Percentiles rank a stretch among this genome's conserved stretches.
Conservation (phyloP, 2,329 filamentous ascomycete genomes). For the Teratosphaeria destructans region DNA sequence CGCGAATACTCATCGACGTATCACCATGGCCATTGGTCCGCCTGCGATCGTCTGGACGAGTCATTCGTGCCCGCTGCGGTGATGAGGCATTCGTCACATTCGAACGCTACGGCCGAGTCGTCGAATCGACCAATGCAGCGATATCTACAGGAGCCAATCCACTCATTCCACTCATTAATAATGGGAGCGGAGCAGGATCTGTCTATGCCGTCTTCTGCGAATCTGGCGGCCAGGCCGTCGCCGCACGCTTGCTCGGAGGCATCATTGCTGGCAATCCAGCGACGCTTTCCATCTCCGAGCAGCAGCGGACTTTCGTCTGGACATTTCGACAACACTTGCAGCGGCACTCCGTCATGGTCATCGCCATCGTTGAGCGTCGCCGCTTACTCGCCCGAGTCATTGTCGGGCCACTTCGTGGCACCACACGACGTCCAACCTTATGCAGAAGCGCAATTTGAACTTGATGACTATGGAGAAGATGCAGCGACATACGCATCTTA, state of each 20-base stretch:
- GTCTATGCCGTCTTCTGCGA: neutral
- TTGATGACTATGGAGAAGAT: conserved; percentile 5
- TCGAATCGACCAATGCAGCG: conserved; percentile 3
- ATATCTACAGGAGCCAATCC: conserved; percentile 2
- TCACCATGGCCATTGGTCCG: neutral
- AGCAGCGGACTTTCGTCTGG: conserved; percentile 6
- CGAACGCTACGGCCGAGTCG: neutral
- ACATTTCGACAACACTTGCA: conserved; percentile 3
- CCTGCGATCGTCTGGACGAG: neutral
- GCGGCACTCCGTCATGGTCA: conserved; percentile 2
- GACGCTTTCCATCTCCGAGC: conserved; percentile 5
- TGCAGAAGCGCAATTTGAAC: conserved; percentile 10
- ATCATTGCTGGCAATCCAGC: neutral
- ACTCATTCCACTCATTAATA: neutral
- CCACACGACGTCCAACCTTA: conserved; percentile 15
- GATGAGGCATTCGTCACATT: neutral
- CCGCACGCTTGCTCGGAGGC: neutral
- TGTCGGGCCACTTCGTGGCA: conserved; percentile 8
- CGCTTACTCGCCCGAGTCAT: neutral
- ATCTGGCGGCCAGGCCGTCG: neutral
- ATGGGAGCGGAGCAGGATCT: neutral
- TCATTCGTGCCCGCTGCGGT: neutral
- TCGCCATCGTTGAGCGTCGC: conserved; percentile 1
- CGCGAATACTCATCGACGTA: neutral
- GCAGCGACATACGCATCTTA: conserved; percentile 2